Percentiles rank a stretch among this genome's conserved stretches.
phyloP scores from a whole-genome alignment of 2,329 filamentous ascomycete species.

The Ophiostoma ulmi region DNA sequence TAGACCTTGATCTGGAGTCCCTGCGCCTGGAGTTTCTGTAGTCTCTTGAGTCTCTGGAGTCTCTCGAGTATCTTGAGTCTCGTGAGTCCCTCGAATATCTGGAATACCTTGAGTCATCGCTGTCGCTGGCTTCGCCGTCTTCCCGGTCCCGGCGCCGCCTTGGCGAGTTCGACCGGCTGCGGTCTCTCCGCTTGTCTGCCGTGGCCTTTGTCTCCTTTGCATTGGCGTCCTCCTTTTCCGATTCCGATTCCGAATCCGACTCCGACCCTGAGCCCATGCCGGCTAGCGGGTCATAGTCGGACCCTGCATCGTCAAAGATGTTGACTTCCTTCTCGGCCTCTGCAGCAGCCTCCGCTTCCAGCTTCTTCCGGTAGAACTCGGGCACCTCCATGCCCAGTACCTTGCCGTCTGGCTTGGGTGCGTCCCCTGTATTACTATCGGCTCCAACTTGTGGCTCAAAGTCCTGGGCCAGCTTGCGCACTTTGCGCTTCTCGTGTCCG shows the following conservation, averaged over 20 bases:
- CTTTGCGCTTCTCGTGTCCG: constrained; percentile 60
- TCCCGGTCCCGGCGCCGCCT: constrained; percentile 15
- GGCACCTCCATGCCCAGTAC: constrained; percentile 63
- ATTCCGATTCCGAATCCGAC: constrained; percentile 33
- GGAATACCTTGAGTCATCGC: constrained; percentile 9
- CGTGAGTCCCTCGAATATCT: not conserved
- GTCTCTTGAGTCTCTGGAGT: constrained; percentile 4
- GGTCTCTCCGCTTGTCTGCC: constrained; percentile 24
- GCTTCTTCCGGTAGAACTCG: constrained; percentile 49
- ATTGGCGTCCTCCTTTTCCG: constrained; percentile 22
- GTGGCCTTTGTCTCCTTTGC: constrained; percentile 22
- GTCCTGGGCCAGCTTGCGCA: constrained; percentile 43
- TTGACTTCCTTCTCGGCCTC: constrained; percentile 51
- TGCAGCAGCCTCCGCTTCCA: constrained; percentile 42
- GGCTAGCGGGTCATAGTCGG: constrained; percentile 63
- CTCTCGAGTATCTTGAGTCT: constrained; percentile 7
- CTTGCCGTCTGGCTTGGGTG: constrained; percentile 44
- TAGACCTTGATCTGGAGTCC: not conserved
- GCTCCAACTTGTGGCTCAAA: constrained; percentile 35
- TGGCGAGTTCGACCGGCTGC: constrained; percentile 4
- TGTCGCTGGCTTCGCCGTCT: constrained; percentile 24
- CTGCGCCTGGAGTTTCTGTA: constrained; percentile 7
- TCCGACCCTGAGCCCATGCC: constrained; percentile 46
- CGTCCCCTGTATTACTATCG: constrained; percentile 29
- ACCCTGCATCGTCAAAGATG: constrained; percentile 62